Conservation (phyloP, 345 rosid genomes). For the Gossypium longicalyx region DNA sequence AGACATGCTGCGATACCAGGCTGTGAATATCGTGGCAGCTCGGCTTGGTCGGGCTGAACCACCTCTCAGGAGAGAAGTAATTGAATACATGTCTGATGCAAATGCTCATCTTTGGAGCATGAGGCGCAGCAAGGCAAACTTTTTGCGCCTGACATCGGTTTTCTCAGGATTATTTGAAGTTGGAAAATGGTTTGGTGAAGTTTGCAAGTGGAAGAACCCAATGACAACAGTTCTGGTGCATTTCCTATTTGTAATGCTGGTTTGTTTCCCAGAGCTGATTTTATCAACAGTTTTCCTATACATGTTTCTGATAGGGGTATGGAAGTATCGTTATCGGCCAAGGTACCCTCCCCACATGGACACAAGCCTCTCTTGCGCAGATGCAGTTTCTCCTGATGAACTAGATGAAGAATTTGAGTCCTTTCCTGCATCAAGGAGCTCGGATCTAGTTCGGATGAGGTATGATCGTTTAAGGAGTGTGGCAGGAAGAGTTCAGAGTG, state of each 20-base stretch:
- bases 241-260: constrained; percentile 53
- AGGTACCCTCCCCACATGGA: constrained; percentile 91
- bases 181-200: constrained; percentile 77
- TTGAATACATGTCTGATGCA: constrained; percentile 85
- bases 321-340: constrained; percentile 74
- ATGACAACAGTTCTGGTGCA: constrained; percentile 58
- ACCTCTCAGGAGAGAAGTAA: constrained; percentile 73
- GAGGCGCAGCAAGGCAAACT: constrained; percentile 95
- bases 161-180: constrained; percentile 54
- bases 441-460: constrained; percentile 50
- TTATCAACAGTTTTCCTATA: constrained; percentile 71
- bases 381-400: constrained; percentile 66
- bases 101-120: constrained; percentile 92
- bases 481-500: constrained; percentile 77
- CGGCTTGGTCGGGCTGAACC: constrained; percentile 87
- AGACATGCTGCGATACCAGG: constrained; percentile 71
- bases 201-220: constrained; percentile 83
- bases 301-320: constrained; percentile 69
- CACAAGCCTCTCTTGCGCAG: constrained; percentile 74
- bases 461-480: constrained; percentile 80
- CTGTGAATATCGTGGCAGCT: constrained; percentile 69
- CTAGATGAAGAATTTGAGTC: constrained; percentile 87
- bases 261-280: constrained; percentile 72
- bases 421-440: constrained; percentile 56
- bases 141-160: constrained; percentile 61